Evolutionary conservation across 495 filamentous ascomycete genomes (phyloP).

Genomic region (Pseudotulostoma volvatum): DNA sequence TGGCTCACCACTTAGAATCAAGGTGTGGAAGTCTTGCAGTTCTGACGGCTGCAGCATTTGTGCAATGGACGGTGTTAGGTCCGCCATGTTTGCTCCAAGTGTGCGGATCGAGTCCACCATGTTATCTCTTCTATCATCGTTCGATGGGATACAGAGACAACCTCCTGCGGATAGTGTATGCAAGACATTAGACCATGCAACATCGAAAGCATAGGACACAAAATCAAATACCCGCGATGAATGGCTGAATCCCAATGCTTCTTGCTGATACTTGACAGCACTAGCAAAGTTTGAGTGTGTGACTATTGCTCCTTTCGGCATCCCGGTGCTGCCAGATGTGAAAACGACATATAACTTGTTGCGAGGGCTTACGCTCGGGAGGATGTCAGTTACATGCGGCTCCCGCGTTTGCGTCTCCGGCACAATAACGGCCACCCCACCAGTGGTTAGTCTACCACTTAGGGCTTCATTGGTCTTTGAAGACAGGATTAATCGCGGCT

Average conservation of each 20-base stretch:
- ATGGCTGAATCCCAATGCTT: not conserved
- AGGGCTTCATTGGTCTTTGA: slow-evolving; percentile 5
- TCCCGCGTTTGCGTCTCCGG: not conserved
- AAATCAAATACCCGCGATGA: slow-evolving; percentile 3
- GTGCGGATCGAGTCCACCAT: slow-evolving; percentile 9
- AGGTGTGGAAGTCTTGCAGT: slow-evolving; percentile 7
- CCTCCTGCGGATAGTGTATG: slow-evolving; percentile 8
- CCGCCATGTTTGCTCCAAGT: slow-evolving; percentile 10
- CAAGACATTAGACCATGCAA: slow-evolving; percentile 6
- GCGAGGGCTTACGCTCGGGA: not conserved
- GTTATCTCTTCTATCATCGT: slow-evolving; percentile 3
- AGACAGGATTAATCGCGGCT: slow-evolving; percentile 23
- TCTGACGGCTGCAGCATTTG: slow-evolving; percentile 4
- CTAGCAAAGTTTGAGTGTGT: slow-evolving; percentile 23
- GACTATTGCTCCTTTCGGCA: slow-evolving; percentile 31
- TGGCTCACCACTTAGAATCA: slow-evolving; percentile 13
- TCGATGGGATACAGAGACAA: slow-evolving; percentile 10
- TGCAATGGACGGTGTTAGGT: slow-evolving; percentile 14
- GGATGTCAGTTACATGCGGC: not conserved
- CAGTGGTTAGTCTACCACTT: not conserved
- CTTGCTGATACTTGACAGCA: slow-evolving; percentile 2
- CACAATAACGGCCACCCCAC: not conserved
- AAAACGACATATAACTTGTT: slow-evolving; percentile 29
- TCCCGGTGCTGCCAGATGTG: slow-evolving; percentile 30
- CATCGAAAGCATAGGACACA: slow-evolving; percentile 11